Evolutionary conservation across 352 stramenopile species (phyloP), one percentile per base, ranked within the genome.

Genomic region (Phytophthora rubi): DNA sequence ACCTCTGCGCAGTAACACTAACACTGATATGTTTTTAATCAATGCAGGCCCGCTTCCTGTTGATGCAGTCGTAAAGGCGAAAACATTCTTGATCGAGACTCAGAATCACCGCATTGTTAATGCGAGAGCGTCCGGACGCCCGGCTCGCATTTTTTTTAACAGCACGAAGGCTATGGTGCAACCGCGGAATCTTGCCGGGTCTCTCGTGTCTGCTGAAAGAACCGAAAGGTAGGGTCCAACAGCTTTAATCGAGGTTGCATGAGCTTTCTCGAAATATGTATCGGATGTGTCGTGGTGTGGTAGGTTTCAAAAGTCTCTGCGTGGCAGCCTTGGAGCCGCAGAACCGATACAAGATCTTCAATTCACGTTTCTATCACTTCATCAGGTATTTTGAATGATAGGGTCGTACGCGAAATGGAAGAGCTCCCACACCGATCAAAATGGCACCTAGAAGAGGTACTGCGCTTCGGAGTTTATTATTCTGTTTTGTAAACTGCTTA

Each of bases 51-150:
- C 52, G 16, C 18, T 68, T 16, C 52, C 61, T 23, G 35, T 53
- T 3, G 37, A n/a, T 39, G 47, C 47, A 12, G 47, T 65, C 8
- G 42, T 53, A 13, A 65, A 65, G 15, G 59, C 59, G 6, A 62
- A 53, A 44, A 16, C 21, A 6, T 4, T 57, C 26, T 48, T 59
- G 33, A 10, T 59, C 10, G 30, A 35, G n/a, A 9, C 28, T 6
- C 30, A 23, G 23, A 64, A 64, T 37, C 18, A 55, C 10, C 28
- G 42, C 9, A 56, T 49, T 32, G 58, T 42, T 42, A 30, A 42
- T 42, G 35, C 35, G 35, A 42, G 5, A 42, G 35, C 35, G 5
- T 42, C 35, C 35, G 12, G 2, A 42, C 35, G 35, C 35, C 35
- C 12, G 35, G 35, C 35, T 42, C 12, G 35, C 35, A 15, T 13